Conservation (phyloP, 352 stramenopile genomes). For the Pythium graminicola region DNA sequence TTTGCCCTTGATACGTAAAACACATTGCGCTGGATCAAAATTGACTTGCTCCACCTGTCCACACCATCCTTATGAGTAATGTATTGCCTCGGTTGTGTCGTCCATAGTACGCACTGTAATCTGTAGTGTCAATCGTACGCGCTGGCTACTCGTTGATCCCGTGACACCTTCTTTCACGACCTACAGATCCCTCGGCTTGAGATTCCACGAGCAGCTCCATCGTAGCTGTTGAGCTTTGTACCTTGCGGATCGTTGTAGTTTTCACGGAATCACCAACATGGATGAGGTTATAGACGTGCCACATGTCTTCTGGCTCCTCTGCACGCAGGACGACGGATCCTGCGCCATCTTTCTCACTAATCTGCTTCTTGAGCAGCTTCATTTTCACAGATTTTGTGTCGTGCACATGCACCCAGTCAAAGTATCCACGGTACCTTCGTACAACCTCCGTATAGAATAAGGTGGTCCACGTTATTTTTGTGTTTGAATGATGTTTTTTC, state of each 20-base stretch:
- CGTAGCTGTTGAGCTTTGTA: slow-evolving; percentile 26
- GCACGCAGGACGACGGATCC: slow-evolving; percentile 90
- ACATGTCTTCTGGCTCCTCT: slow-evolving; percentile 97
- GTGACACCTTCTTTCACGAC: slow-evolving; percentile 94
- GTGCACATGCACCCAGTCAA: neutral
- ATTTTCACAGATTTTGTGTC: slow-evolving; percentile 32
- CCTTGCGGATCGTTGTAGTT: slow-evolving; percentile 97
- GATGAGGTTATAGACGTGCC: slow-evolving; percentile 98
- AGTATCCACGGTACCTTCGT: slow-evolving; percentile 21
- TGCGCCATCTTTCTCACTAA: slow-evolving; percentile 93
- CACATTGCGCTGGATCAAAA: slow-evolving; percentile 92
- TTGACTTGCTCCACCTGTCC: slow-evolving; percentile 95
- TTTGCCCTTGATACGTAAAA: slow-evolving; percentile 92
- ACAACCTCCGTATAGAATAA: slow-evolving; percentile 25
- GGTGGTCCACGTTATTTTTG: slow-evolving; percentile 9
- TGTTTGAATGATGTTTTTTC: slow-evolving; percentile 17
- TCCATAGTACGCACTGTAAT: slow-evolving; percentile 58
- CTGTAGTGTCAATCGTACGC: slow-evolving; percentile 93
- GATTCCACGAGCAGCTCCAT: neutral
- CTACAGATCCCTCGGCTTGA: slow-evolving; percentile 23
- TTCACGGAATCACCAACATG: slow-evolving; percentile 91
- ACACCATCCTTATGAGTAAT: neutral
- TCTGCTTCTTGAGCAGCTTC: slow-evolving; percentile 90
- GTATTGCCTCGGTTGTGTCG: neutral
- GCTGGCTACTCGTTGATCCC: slow-evolving; percentile 92